phyloP scores from a whole-genome alignment of 306 rosid species.

The Canavalia gladiata region DNA sequence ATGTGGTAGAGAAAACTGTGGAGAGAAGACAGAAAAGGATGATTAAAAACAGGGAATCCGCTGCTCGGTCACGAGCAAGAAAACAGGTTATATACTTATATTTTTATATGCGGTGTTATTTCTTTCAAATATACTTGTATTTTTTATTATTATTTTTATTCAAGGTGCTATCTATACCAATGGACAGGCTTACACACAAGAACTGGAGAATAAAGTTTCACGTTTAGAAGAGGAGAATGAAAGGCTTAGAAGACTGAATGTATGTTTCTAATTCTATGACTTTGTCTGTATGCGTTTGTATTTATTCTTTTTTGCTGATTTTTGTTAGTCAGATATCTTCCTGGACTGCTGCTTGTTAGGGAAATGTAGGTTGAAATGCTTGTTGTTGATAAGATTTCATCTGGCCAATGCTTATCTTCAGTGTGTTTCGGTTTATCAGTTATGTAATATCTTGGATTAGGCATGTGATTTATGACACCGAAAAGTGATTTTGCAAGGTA shows the following conservation, averaged over 20 bases:
- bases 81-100: conserved; percentile 69
- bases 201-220: conserved; percentile 89
- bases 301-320: conserved; percentile 35
- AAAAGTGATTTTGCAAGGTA: neutral
- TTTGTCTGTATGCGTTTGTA: conserved; percentile 33
- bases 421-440: neutral
- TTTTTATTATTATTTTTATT: neutral
- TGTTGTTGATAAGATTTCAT: neutral
- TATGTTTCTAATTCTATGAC: conserved; percentile 50
- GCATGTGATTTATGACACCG: conserved; percentile 22
- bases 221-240: conserved; percentile 93
- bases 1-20: conserved; percentile 81
- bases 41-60: conserved; percentile 98
- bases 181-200: conserved; percentile 92
- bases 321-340: neutral
- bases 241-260: conserved; percentile 84
- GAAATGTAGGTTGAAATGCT: neutral
- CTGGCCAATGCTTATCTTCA: conserved; percentile 25
- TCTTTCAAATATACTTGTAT: neutral
- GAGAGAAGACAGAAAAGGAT: conserved; percentile 96
- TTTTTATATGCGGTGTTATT: neutral
- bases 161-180: conserved; percentile 36
- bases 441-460: conserved; percentile 22
- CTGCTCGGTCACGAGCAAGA: conserved; percentile 97
- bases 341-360: neutral